Evolutionary conservation across 129 eudicot genomes (phyloP), one percentile per base, ranked within the genome.

Genomic region (Scalesia atractyloides): DNA sequence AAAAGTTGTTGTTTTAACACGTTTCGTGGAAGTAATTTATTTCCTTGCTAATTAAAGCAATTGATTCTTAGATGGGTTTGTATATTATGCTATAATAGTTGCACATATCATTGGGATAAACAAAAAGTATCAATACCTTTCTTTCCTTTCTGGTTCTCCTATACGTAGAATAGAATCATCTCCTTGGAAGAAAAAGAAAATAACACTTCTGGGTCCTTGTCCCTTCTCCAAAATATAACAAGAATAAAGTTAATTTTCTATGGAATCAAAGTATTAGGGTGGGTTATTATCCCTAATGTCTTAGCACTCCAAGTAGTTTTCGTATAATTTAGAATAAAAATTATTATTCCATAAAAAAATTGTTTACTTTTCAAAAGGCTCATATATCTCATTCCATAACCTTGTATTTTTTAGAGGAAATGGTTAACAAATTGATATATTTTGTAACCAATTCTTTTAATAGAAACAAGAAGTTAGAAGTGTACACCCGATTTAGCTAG

Each of bases 81-180:
- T 16, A 22, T 44, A 20, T 72, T 20, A 20, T 57, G 46, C 57
- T 9, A 43, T 26, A 46, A 44, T 26, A 7, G 41, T 72, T 26
- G 76, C n/a, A 72, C 47, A 59, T 72, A 15, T 12, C 46, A 34
- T 53, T 5, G 20, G 26, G 60, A 59, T 72, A 59, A 36, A 36
- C 33, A 70, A 70, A 70, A 70, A 53, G 74, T 37, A 70, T 70
- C 7, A 50, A 70, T 70, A 36, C 74, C 51, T 70, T 70, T 18
- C 76, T 60, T 72, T 72, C 67, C 57, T 59, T 72, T 26, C 52
- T 59, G 26, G 69, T 46, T 72, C 59, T 46, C 60, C 7, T 56
- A 56, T 56, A 56, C 60, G 68, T 16, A 60, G 76, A 47, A 60
- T 59, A 60, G 66, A 60, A 59, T 72, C 47, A 26, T 59, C 68